Percentiles rank a stretch among this genome's conserved stretches.
phyloP scores from a whole-genome alignment of 2,329 filamentous ascomycete genomes.

The Epichloe sp. region DNA sequence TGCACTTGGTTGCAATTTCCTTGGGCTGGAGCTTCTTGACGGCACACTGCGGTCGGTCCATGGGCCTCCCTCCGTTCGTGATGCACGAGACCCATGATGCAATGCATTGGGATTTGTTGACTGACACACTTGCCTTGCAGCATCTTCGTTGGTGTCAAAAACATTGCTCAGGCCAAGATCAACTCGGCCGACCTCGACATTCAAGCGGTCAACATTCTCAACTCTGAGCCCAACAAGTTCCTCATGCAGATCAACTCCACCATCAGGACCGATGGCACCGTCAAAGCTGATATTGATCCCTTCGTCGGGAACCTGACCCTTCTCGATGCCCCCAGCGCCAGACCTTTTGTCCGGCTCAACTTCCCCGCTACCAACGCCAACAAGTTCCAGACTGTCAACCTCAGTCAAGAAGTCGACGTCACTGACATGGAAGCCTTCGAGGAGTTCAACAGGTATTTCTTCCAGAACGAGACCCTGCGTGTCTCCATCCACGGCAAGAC shows the following conservation, averaged over 20 bases:
- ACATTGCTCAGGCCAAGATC: conserved; percentile 43
- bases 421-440: conserved; percentile 34
- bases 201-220: conserved; percentile 35
- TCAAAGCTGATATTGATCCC: conserved; percentile 36
- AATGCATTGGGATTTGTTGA: not conserved
- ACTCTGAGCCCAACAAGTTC: conserved; percentile 31
- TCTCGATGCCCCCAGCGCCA: conserved; percentile 31
- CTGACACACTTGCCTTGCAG: conserved; percentile 20
- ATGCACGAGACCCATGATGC: not conserved
- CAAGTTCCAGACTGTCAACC: conserved; percentile 36
- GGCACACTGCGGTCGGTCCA: too few relatives aligned
- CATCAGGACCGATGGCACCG: conserved; percentile 36
- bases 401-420: conserved; percentile 36
- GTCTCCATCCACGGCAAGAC: conserved; percentile 41
- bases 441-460: conserved; percentile 41
- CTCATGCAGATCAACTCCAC: conserved; percentile 43
- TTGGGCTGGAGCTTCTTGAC: not conserved
- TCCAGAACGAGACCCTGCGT: conserved; percentile 35
- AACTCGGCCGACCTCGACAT: conserved; percentile 39
- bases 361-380: conserved; percentile 40
- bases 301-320: conserved; percentile 44
- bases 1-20: not conserved
- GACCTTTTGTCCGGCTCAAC: conserved; percentile 31
- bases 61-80: not conserved
- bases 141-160: conserved; percentile 42